Base-by-base conservation (phyloP, 176 grass and related monocot genomes). In the Carex scoparia region DNA sequence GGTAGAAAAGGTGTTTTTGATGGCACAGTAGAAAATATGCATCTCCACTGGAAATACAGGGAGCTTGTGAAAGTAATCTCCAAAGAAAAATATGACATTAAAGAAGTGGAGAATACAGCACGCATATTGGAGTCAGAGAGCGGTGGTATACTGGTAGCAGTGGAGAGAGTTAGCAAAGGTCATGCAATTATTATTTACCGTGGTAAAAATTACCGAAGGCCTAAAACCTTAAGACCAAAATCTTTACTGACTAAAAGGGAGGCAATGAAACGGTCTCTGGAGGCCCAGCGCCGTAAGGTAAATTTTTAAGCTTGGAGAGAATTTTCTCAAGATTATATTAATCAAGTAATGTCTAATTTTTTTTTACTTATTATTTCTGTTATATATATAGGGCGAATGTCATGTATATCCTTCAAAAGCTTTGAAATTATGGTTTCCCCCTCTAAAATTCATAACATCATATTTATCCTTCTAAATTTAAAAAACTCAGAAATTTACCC, bases 21-120 rank as follows among this genome's bases (percentile, higher is more conserved):
- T 81, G 95, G 95, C 60, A 94, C 93, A 54, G 86, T 94, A 67
- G 95, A 98, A 90, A 94, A 98, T 72, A 93, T 98, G 95, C 95
- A 98, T 77, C 91, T 98, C 79, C 93, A 93, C 65, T 98, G 93
- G 93, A 98, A 98, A 71, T 98, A 98, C 82, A 83, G 91, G 79
- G 93, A 94, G 85, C 93, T 94, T 82, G 91, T 94, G 66, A 94
- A 98, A 67, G 86, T 98, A 86, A 93, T 94, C 69, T 93, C 89
- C n/a, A 98, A 93, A 86, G 89, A 98, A 59, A 90, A 88, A 66
- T 40, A 40, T 40, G 82, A 54, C 79, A 89, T 93, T 8, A 63
- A 92, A 76, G 85, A 91, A 88, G 91, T 91, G 61, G 86, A 93
- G 90, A 61, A 61, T 86, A 86, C 79, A 38, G 95, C 95, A 84